Evolutionary conservation across 257 asterid genomes (phyloP), one percentile per base, ranked within the genome.

Genomic region (Misopates orontium): DNA sequence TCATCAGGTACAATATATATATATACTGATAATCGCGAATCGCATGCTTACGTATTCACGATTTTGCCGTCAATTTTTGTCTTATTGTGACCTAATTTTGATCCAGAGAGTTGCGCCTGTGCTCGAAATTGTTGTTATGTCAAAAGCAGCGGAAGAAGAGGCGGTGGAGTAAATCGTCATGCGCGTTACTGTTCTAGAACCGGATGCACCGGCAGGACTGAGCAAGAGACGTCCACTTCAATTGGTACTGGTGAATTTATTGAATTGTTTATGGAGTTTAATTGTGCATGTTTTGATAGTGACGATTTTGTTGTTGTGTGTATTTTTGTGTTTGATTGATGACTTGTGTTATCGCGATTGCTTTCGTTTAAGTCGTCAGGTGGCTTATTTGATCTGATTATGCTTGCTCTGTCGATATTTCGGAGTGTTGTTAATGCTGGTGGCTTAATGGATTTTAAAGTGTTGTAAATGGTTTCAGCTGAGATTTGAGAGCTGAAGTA

Each of bases 171-270:
- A 66, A 66, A 55, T 42, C 53, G 32, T 1, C 41, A 19, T 55
- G 62, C 54, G 51, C 59, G 45, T 49, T 45, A 21, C 69, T 50
- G 32, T 77, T 67, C 85, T 17, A 72, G 58, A 22, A 45, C 79
- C 70, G 41, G 83, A 40, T 40, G 78, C 68, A 83, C 95, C 7
- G 77, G 89, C 70, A 84, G 86, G 69, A 72, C 89, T 52, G 88
- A 81, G 75, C 84, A 82, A 64, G 80, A 81, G 54, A 83, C 86
- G 39, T 83, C 85, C 69, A 63, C 75, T 70, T 78, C 90, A 14
- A 80, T 84, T 71, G 45, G 76, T 64, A 47, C 14, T 13, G 57
- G 71, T 66, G 58, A 49, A 25, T 64, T 52, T 64, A 14, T 44
- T 64, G 25, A 20, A 54, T 13, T 10, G 68, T 50, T 25, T 56